Evolutionary conservation across 1,139 yeast species (phyloP).

Genomic region (Protomyces arabidopsidicola): DNA sequence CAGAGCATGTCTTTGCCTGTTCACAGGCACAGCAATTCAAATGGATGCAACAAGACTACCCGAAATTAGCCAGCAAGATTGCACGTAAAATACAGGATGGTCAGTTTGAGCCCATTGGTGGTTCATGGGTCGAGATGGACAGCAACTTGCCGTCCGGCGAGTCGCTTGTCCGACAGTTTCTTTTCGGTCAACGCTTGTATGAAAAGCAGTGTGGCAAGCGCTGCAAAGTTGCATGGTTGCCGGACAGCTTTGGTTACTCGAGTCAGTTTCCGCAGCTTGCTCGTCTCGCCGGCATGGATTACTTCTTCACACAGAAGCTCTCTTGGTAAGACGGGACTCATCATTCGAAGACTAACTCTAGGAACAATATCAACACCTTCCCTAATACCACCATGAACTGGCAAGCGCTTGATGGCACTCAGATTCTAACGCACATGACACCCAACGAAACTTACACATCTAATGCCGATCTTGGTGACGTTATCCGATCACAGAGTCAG

Average conservation of each 20-base stretch:
- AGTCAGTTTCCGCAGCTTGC: constrained; percentile 93
- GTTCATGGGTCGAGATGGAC: constrained; percentile 97
- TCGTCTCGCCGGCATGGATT: constrained; percentile 72
- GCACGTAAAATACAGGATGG: constrained; percentile 64
- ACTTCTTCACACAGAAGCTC: constrained; percentile 85
- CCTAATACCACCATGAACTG: constrained; percentile 90
- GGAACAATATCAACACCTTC: constrained; percentile 77
- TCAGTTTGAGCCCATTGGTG: constrained; percentile 86
- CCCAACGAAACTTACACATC: constrained; percentile 96
- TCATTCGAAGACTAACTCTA: constrained; percentile 68
- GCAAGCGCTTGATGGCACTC: constrained; percentile 92
- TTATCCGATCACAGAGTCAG: constrained; percentile 67
- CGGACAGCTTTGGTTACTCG: constrained; percentile 95
- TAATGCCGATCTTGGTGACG: constrained; percentile 86
- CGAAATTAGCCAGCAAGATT: constrained; percentile 56
- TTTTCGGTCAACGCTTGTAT: constrained; percentile 84
- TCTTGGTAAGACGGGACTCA: constrained; percentile 92
- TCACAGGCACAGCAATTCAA: constrained; percentile 94
- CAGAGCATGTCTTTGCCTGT: constrained; percentile 90
- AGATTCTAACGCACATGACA: constrained; percentile 93
- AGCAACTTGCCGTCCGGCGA: constrained; percentile 93
- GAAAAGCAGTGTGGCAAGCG: constrained; percentile 70
- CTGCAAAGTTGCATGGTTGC: constrained; percentile 81
- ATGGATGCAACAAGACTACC: constrained; percentile 84
- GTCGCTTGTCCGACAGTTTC: constrained; percentile 78